Base-by-base conservation (phyloP, 495 filamentous ascomycete genomes). In the Penicillium daleae region DNA sequence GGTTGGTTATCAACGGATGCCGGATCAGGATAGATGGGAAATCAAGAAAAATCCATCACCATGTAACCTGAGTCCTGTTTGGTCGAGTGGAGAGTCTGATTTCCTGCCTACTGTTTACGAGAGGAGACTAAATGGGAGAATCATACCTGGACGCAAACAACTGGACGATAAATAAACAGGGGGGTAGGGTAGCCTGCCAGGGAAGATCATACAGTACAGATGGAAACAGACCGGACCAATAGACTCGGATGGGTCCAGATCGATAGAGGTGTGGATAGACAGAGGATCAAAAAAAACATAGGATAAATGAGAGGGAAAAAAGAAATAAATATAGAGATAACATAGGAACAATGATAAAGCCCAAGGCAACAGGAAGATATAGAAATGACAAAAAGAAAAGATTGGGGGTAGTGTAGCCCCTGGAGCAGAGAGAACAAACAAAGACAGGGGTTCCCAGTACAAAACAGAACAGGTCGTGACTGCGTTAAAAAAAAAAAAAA, bases 381-480 rank as follows among this genome's bases (percentile, higher is more conserved):
- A 44, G 61, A 56, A 54, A 29, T 19, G 52, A 39, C 35, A 39
- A 39, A 35, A 55, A 56, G 52, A 50, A 26, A 12, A 17, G 60
- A 27, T n/a, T n/a, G n/a, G 42, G 19, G 53, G 40, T 44, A 50
- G 50, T 59, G 54, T 59, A 60, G 56, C 59, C 46, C 46, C 56
- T n/a, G n/a, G n/a, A 56, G 55, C 54, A n/a, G 19, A 22, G n/a
- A 44, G 6, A 22, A n/a, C n/a, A n/a, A 46, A 0, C 17, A 63
- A 29, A 61, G 29, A 52, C 31, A 9, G 27, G 13, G 44, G 8
- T 39, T 49, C 21, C 39, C 15, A 58, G 29, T 51, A 44, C 39
- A 56, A 64, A 66, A 55, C 48, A 64, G 57, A 67, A 62, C 9
- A 21, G 31, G 62, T 72, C 70, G 54, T 72, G 53, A 72, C 60